Percentiles rank a stretch among this genome's conserved stretches.
Evolutionary conservation across 768 basidiomycete genomes (phyloP).

Genomic region (Melanogaster broomeanus): DNA sequence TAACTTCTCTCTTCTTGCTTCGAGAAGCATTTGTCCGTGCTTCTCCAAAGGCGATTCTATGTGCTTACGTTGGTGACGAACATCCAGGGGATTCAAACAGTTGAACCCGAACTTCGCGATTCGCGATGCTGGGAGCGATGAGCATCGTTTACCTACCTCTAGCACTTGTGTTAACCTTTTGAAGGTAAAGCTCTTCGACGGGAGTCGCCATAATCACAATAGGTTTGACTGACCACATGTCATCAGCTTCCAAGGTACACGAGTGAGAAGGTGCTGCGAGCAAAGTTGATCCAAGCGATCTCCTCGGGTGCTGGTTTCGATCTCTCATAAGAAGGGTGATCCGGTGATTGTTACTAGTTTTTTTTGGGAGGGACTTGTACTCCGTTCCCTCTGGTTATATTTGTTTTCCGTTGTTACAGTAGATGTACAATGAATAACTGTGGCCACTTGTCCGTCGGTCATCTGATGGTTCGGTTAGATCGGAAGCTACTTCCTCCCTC

Average conservation of each 20-base stretch:
- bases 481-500: conserved; percentile 19
- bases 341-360: background rate
- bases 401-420: conserved; percentile 1
- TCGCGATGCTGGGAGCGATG: conserved; percentile 75
- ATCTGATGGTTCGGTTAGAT: background rate
- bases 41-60: background rate
- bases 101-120: conserved; percentile 89
- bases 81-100: conserved; percentile 75
- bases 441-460: conserved; percentile 6
- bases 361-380: too few relatives aligned
- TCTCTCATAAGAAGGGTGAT: conserved; percentile 56
- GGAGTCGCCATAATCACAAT: conserved; percentile 5
- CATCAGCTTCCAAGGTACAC: conserved; percentile 69
- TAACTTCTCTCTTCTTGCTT: conserved; percentile 2
- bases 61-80: background rate
- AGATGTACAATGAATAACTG: conserved; percentile 7
- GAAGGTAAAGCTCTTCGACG: conserved; percentile 52
- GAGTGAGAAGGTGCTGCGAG: conserved; percentile 60
- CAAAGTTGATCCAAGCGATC: conserved; percentile 86
- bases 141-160: conserved; percentile 68
- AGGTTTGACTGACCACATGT: background rate
- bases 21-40: background rate
- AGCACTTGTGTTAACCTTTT: conserved; percentile 93
- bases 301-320: conserved; percentile 91
- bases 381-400: background rate